A percentile compares a stretch with the other conserved stretches of the same genome.
These are phyloP conservation scores for Protomyces pachydermus DNA, from an alignment of 1,139 yeast species.

Conservation along the genomic window DNA sequence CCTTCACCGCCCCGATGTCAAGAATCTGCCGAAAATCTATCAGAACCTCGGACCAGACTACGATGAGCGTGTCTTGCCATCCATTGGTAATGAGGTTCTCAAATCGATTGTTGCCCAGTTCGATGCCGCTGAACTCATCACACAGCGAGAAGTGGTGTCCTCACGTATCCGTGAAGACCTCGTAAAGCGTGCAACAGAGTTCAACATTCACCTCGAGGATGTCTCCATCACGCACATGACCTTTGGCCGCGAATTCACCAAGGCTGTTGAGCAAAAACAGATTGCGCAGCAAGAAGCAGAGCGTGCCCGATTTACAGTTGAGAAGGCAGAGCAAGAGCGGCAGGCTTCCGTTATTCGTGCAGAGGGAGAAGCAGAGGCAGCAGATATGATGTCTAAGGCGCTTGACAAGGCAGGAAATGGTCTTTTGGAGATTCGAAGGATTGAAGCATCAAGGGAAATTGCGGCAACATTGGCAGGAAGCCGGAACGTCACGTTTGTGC, in stretches of 20 bases:
- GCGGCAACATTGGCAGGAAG: slow-evolving; percentile 81
- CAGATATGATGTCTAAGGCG: slow-evolving; percentile 91
- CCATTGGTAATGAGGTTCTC: slow-evolving; percentile 92
- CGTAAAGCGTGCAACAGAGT: slow-evolving; percentile 76
- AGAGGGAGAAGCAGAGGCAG: slow-evolving; percentile 99
- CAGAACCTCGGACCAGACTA: slow-evolving; percentile 88
- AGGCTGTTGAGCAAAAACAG: slow-evolving; percentile 97
- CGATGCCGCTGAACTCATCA: slow-evolving; percentile 95
- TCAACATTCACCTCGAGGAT: slow-evolving; percentile 87
- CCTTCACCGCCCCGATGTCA: slow-evolving; percentile 87
- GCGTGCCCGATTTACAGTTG: slow-evolving; percentile 89
- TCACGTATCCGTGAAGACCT: slow-evolving; percentile 85
- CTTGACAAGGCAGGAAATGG: slow-evolving; percentile 95
- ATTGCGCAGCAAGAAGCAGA: slow-evolving; percentile 99
- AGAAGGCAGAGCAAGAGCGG: slow-evolving; percentile 95
- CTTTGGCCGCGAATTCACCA: slow-evolving; percentile 93
- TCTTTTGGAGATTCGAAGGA: slow-evolving; percentile 82
- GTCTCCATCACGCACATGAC: slow-evolving; percentile 98
- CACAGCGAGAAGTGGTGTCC: slow-evolving; percentile 93
- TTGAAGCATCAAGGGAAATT: slow-evolving; percentile 94
- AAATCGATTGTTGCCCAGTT: slow-evolving; percentile 96
- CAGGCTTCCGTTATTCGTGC: slow-evolving; percentile 94
- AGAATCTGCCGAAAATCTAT: slow-evolving; percentile 74
- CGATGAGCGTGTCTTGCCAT: slow-evolving; percentile 94
- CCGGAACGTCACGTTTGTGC: slow-evolving; percentile 87